Base-by-base conservation (phyloP, 106 monocot species). In the Agapanthus africanus region DNA sequence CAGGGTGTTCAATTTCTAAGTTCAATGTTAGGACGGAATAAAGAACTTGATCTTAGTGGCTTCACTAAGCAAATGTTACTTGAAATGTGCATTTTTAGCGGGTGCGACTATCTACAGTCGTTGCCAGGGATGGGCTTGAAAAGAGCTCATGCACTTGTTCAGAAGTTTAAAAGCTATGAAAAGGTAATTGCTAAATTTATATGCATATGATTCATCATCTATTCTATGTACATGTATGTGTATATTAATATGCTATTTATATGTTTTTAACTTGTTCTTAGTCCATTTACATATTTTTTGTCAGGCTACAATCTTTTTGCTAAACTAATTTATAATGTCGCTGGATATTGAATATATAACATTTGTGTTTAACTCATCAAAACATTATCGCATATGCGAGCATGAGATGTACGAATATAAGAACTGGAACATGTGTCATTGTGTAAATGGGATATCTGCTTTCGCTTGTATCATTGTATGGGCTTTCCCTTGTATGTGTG, bases 1-100 rank as follows among this genome's bases (percentile, higher is more conserved):
- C 92, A 92, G 38, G 97, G 84, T 25, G 87, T 97, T 65, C 92
- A 90, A 66, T 97, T 84, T 75, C 79, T 65, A 36, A 85, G 78
- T 71, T 82, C 84, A 70, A 79, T 56, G 78, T 64, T 97, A 57
- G 63, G 46, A 25, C 77, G 76, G 40, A 92, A 87, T 77, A 87
- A 83, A 73, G 92, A 89, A 25, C 82, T 92, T 65, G 78, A 87
- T 80, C 83, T 97, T 62, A 47, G 57, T 61, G 92, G 84, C 21
- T 97, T 92, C 71, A 90, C 71, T 33, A 78, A 83, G 46, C 81
- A 82, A 65, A 97, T 97, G 97, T 37, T 97, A 73, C 92, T 97
- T 37, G 92, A 97, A 72, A 93, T 90, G 88, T 97, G 92, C 67
- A 97, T 97, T 82, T 76, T 92, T 33, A 93, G 97, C 74, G 97